A percentile compares a stretch with the other conserved stretches of the same genome.
Evolutionary conservation across 2,329 filamentous ascomycete genomes (phyloP).

Genomic region (Fusarium sp.): DNA sequence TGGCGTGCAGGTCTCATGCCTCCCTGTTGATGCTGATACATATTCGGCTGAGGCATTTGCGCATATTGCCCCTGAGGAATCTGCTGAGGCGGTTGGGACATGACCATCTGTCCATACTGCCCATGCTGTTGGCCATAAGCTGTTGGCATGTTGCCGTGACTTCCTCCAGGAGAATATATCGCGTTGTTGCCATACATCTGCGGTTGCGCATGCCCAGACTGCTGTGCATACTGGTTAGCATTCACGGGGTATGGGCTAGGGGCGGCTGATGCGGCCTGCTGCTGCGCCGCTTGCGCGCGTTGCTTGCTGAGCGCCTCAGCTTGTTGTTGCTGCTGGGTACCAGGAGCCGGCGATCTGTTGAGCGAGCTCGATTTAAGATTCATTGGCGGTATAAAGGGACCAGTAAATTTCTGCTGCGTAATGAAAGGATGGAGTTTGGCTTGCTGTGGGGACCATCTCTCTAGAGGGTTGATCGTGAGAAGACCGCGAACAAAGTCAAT

Average conservation of each 20-base stretch:
- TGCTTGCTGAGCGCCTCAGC: constrained; percentile 95
- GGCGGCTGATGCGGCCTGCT: constrained; percentile 73
- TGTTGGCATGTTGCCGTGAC: constrained; percentile 64
- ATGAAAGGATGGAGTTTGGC: constrained; percentile 98
- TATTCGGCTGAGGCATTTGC: constrained; percentile 58
- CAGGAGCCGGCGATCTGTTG: constrained; percentile 88
- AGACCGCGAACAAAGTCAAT: constrained; percentile 97
- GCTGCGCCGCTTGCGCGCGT: constrained; percentile 76
- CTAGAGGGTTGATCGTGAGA: constrained; percentile 92
- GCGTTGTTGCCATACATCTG: constrained; percentile 84
- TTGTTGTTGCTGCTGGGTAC: constrained; percentile 94
- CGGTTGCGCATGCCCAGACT: constrained; percentile 58
- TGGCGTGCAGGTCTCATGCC: constrained; percentile 78
- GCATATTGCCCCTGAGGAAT: constrained; percentile 72
- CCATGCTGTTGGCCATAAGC: constrained; percentile 79
- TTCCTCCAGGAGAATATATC: constrained; percentile 74
- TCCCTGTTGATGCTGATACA: constrained; percentile 74
- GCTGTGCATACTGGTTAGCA: constrained; percentile 58
- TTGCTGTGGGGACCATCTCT: constrained; percentile 97
- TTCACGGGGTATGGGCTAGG: constrained; percentile 71
- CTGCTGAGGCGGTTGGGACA: constrained; percentile 72
- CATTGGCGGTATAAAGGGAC: constrained; percentile 96
- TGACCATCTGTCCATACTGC: constrained; percentile 77
- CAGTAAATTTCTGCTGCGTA: constrained; percentile 96
- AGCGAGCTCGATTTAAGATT: constrained; percentile 88